Evolutionary conservation across 2,329 filamentous ascomycete genomes (phyloP).

Genomic region (Scleromitrula shiraiana): DNA sequence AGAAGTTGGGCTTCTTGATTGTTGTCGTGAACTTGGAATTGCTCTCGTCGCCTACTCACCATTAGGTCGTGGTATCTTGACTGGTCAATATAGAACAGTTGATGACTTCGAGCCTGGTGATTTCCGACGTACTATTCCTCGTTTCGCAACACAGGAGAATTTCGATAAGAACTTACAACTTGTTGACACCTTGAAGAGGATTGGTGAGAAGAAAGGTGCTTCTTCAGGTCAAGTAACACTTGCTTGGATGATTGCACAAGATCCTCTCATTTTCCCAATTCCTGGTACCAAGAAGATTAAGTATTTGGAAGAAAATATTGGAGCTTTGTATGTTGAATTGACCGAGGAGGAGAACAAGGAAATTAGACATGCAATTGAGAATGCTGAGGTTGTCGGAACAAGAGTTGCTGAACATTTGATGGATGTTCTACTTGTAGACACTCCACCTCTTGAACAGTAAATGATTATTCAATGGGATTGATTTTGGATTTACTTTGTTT

Average conservation of each 20-base stretch:
- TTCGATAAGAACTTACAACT: slow-evolving; percentile 47
- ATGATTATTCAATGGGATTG: neutral
- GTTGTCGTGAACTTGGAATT: slow-evolving; percentile 45
- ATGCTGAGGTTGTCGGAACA: slow-evolving; percentile 8
- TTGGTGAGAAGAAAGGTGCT: slow-evolving; percentile 44
- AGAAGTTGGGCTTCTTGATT: slow-evolving; percentile 39
- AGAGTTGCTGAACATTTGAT: slow-evolving; percentile 10
- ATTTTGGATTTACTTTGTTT: too few species aligned
- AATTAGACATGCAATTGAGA: slow-evolving; percentile 30
- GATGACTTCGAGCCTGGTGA: slow-evolving; percentile 13
- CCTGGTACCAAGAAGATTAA: slow-evolving; percentile 40
- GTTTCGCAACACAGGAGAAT: slow-evolving; percentile 42
- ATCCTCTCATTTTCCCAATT: slow-evolving; percentile 50
- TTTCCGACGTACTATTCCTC: slow-evolving; percentile 35
- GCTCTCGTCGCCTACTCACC: slow-evolving; percentile 30
- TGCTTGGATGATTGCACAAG: slow-evolving; percentile 54
- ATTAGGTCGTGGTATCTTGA: slow-evolving; percentile 41
- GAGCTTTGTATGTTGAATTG: slow-evolving; percentile 26
- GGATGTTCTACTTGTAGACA: slow-evolving; percentile 9
- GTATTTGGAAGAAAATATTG: slow-evolving; percentile 39
- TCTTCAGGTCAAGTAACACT: slow-evolving; percentile 51
- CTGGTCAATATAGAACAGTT: slow-evolving; percentile 29
- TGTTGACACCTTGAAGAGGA: slow-evolving; percentile 39
- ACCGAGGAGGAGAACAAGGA: slow-evolving; percentile 29
- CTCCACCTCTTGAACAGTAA: slow-evolving; percentile 9